These are phyloP conservation scores for Syzygium jambos DNA, from an alignment of 345 rosid species.

Conservation along the genomic window DNA sequence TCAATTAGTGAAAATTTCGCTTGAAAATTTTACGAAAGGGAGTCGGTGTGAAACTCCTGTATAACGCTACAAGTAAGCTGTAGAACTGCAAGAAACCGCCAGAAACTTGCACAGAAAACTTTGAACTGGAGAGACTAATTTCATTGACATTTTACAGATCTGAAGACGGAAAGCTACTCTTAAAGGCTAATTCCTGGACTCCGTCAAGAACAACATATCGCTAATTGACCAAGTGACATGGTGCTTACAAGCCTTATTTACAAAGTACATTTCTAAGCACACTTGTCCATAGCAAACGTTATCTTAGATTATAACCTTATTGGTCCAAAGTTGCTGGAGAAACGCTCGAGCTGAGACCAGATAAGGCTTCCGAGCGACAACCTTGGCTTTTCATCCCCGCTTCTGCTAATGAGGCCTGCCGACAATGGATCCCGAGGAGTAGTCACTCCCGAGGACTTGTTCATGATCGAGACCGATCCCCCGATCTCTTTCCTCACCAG, in stretches of 20 bases:
- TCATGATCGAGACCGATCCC: slow-evolving; percentile 37
- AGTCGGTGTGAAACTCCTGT: background rate
- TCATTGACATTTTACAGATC: background rate
- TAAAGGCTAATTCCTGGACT: background rate
- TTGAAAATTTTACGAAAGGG: background rate
- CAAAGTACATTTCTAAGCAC: background rate
- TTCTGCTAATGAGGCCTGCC: background rate
- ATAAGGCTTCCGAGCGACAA: slow-evolving; percentile 52
- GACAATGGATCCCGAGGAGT: slow-evolving; percentile 12
- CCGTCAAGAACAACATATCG: background rate
- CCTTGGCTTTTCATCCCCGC: slow-evolving; percentile 24
- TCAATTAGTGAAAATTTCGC: background rate
- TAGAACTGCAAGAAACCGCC: background rate
- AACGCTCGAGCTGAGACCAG: slow-evolving; percentile 67
- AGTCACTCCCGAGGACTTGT: slow-evolving; percentile 21
- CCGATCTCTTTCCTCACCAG: slow-evolving; percentile 54
- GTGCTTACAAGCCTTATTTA: background rate
- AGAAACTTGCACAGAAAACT: background rate
- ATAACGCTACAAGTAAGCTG: background rate
- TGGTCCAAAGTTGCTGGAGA: slow-evolving; percentile 50
- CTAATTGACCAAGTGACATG: background rate
- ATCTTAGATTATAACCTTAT: slow-evolving; percentile 14
- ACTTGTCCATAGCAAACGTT: background rate
- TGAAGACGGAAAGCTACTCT: background rate
- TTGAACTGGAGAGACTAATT: background rate